These are phyloP conservation scores for Penicillium daleae DNA, from an alignment of 495 filamentous ascomycete species.

Conservation along the genomic window DNA sequence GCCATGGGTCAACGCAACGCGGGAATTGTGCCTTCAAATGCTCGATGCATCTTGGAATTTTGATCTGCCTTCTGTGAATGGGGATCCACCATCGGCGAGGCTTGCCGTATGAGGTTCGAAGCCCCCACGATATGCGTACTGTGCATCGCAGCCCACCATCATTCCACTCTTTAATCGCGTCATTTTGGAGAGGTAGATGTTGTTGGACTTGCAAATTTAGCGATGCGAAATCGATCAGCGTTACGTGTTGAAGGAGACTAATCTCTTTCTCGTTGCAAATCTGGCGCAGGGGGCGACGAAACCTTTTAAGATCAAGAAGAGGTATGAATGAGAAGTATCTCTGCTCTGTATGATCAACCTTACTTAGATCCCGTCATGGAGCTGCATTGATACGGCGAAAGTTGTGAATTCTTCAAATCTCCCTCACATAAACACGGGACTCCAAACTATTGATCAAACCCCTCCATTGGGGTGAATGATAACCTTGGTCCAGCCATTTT, in stretches of 20 bases:
- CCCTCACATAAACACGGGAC: background rate
- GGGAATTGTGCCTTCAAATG: background rate
- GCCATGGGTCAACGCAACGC: background rate
- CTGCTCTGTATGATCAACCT: no score
- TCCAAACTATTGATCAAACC: conserved; percentile 13
- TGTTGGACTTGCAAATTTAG: background rate
- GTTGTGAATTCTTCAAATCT: background rate
- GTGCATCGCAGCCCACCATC: background rate
- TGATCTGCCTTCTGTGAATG: background rate
- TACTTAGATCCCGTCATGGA: no score
- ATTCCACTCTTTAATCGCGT: background rate
- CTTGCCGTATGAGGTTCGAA: background rate
- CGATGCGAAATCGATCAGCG: no score
- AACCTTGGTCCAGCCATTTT: conserved; percentile 54
- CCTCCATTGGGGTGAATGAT: conserved; percentile 47
- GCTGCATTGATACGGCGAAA: background rate
- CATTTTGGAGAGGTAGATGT: background rate
- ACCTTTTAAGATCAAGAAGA: no score
- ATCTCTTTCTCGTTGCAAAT: no score
- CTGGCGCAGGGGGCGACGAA: no score
- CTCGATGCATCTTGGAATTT: background rate
- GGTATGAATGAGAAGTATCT: background rate
- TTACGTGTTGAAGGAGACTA: no score
- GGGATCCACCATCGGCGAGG: conserved; percentile 9
- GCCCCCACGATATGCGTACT: background rate